Evolutionary conservation across 768 basidiomycete species (phyloP).

Genomic region (Boletus rubescentipes): DNA sequence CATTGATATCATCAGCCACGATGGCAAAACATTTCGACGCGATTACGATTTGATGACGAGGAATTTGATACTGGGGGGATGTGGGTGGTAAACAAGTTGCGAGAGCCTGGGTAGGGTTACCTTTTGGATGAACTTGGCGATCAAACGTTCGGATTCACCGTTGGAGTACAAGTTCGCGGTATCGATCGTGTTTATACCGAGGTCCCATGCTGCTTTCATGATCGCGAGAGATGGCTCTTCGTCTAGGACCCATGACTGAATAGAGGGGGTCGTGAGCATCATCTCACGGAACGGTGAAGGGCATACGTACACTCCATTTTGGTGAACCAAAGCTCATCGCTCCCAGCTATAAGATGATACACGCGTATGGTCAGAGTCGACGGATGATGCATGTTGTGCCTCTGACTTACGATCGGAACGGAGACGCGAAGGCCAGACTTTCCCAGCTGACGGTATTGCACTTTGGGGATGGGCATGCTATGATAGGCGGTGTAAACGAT

Average conservation of each 20-base stretch:
- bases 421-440: conserved; percentile 33
- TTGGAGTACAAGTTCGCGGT: conserved; percentile 38
- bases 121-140: conserved; percentile 38
- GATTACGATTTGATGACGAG: conserved; percentile 32
- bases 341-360: conserved; percentile 22
- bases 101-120: conserved; percentile 3
- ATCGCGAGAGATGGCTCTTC: conserved; percentile 31
- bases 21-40: conserved; percentile 28
- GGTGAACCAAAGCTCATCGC: conserved; percentile 29
- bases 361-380: neutral
- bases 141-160: conserved; percentile 36
- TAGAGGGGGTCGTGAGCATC: no score
- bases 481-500: no score
- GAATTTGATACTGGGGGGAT: conserved; percentile 31
- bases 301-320: conserved; percentile 24
- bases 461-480: conserved; percentile 13
- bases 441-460: conserved; percentile 31
- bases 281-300: no score
- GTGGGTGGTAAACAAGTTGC: neutral
- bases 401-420: conserved; percentile 30
- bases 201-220: conserved; percentile 39
- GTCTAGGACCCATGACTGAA: conserved; percentile 23
- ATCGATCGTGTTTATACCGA: conserved; percentile 40
- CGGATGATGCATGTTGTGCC: neutral
- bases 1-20: conserved; percentile 6